Percentiles rank a stretch among this genome's conserved stretches.
Conservation (phyloP, 2,329 filamentous ascomycete genomes). For the Endocalyx cinctus region DNA sequence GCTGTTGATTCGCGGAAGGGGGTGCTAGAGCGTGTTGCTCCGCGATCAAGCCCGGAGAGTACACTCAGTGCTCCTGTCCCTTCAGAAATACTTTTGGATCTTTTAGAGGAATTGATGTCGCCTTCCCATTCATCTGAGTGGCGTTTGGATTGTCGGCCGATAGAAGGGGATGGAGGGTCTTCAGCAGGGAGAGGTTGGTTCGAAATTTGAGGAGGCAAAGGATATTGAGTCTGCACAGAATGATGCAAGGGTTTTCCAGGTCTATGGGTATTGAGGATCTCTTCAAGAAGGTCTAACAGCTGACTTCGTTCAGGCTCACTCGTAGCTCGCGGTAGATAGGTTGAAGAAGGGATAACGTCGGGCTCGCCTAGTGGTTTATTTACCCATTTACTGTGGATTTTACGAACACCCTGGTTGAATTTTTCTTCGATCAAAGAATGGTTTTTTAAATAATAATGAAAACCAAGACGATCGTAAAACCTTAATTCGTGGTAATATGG, state of each 20-base stretch:
- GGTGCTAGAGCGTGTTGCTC: constrained; percentile 11
- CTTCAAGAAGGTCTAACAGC: constrained; percentile 14
- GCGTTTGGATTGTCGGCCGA: constrained; percentile 17
- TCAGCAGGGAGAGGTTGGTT: constrained; percentile 3
- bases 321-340: constrained; percentile 17
- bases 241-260: constrained; percentile 5
- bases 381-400: constrained; percentile 24
- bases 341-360: constrained; percentile 16
- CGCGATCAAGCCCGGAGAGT: constrained; percentile 20
- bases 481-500: constrained; percentile 17
- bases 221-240: background rate
- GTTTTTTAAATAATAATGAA: constrained; percentile 17
- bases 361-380: constrained; percentile 18
- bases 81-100: constrained; percentile 10
- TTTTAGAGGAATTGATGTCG: constrained; percentile 15
- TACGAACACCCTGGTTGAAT: constrained; percentile 17
- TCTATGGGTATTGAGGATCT: constrained; percentile 14
- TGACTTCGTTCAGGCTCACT: constrained; percentile 20
- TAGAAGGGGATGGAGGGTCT: constrained; percentile 11
- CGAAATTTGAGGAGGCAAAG: background rate
- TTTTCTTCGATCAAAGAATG: constrained; percentile 10
- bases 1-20: constrained; percentile 11
- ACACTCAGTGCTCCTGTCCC: constrained; percentile 14
- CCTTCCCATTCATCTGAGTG: constrained; percentile 16
- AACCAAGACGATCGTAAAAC: constrained; percentile 19